Base-by-base conservation (phyloP, 2,329 filamentous ascomycete species). In the Hortaea sp. region DNA sequence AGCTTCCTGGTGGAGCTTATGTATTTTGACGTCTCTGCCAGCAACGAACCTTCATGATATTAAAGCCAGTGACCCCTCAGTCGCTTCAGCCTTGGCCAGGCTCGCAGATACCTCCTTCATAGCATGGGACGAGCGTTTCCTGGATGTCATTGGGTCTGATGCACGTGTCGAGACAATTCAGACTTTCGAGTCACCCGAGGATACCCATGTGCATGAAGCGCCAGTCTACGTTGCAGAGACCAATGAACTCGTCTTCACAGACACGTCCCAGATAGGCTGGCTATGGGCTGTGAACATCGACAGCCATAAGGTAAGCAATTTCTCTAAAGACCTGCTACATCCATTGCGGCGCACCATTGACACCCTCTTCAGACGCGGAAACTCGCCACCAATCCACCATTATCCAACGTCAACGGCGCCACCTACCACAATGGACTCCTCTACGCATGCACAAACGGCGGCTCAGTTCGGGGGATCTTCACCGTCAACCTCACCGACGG, bases 211-310 rank as follows among this genome's bases (percentile, higher is more conserved):
- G 0, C 55, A 60, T 37, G 57, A 61, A 48, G 57, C 56, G 7
- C 56, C 54, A 11, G 52, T 59, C 13, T 59, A 52, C 35, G 31
- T 61, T 2, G 53, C 53, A 1, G 53, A 59, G 7, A 49, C 48
- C 3, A 57, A 59, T 35, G 50, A 57, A 42, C 46, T 61, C n/a
- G 49, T 54, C 13, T 56, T 57, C 45, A 55, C 52, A 10, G 57
- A 60, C 32, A 61, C 53, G 5, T 47, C 52, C 10, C 45, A 53
- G 2, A 48, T 51, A 0, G 54, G 58, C 6, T 43, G 41, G 3
- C 35, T 58, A 3, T 60, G 49, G 48, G 54, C 52, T 4, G 54
- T 60, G 39, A 47, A 59, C 28, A 51, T 56, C 31, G 49, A 57
- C 32, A 53, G 48, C 1, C 42, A 53, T 29, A 32, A 53, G 37